Conservation (phyloP, 169 alveolate genomes). For the Plasmodium coatneyi region DNA sequence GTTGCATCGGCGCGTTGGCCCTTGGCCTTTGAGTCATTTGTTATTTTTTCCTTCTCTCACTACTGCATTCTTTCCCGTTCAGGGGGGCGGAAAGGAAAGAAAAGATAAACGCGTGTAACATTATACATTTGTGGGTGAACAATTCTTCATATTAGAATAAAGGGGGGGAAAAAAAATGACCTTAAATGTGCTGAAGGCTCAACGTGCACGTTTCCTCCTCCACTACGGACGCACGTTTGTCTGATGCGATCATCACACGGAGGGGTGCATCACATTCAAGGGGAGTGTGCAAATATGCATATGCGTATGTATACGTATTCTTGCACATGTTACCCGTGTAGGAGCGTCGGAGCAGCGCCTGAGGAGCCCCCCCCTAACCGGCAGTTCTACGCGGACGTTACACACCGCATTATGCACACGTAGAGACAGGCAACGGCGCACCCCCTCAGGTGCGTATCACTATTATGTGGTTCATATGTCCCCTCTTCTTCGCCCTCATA, state of each 20-base stretch:
- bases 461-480: conserved; percentile 62
- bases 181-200: not conserved
- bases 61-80: not conserved
- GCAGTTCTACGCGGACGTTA: not conserved
- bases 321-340: not conserved
- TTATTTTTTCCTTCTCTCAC: not conserved
- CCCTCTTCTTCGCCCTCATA: conserved; percentile 12
- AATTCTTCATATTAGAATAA: not conserved
- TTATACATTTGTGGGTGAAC: not conserved
- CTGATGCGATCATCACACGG: not conserved
- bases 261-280: not conserved
- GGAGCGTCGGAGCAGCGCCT: not conserved
- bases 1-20: not conserved
- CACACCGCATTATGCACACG: not conserved
- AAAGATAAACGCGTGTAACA: not conserved
- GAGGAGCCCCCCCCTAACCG: not conserved
- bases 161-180: not conserved
- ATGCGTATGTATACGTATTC: not conserved
- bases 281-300: not conserved
- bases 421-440: not conserved
- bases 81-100: not conserved
- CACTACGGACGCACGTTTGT: not conserved
- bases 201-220: not conserved
- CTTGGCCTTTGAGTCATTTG: not conserved
- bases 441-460: not conserved